These are phyloP conservation scores for Lachancea quebecensis DNA, from an alignment of 805 yeast species.

Conservation along the genomic window DNA sequence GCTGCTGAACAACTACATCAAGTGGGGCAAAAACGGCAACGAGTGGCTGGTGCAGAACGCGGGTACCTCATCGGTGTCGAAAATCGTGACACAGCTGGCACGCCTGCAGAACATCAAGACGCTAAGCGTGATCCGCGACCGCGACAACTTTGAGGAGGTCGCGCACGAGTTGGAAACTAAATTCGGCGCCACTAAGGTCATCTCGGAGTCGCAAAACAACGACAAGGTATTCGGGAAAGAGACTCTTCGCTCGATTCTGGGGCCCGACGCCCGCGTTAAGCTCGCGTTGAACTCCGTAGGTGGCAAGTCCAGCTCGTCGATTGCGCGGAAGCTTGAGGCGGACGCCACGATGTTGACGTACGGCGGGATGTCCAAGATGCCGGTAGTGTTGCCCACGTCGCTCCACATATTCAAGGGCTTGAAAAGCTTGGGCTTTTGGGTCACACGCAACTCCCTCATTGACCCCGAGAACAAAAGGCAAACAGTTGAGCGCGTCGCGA, in stretches of 20 bases:
- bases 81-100: constrained; percentile 84
- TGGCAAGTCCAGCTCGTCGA: constrained; percentile 73
- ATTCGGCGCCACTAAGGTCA: constrained; percentile 78
- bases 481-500: constrained; percentile 48
- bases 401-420: constrained; percentile 84
- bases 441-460: constrained; percentile 56
- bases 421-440: constrained; percentile 88
- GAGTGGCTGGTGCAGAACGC: constrained; percentile 97
- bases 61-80: constrained; percentile 92
- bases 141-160: constrained; percentile 65
- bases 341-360: constrained; percentile 82
- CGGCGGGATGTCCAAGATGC: constrained; percentile 97
- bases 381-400: constrained; percentile 85
- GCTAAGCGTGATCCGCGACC: constrained; percentile 79
- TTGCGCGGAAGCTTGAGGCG: constrained; percentile 72
- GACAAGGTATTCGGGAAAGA: constrained; percentile 59
- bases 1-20: constrained; percentile 62
- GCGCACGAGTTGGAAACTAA: constrained; percentile 44
- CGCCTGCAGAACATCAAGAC: constrained; percentile 73
- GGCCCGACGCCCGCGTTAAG: constrained; percentile 46
- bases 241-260: constrained; percentile 38
- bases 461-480: constrained; percentile 54
- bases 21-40: constrained; percentile 26
- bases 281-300: constrained; percentile 91
- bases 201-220: constrained; percentile 79